Evolutionary conservation across 208 protist genomes (phyloP).

Genomic region (Leishmania amazonensis): DNA sequence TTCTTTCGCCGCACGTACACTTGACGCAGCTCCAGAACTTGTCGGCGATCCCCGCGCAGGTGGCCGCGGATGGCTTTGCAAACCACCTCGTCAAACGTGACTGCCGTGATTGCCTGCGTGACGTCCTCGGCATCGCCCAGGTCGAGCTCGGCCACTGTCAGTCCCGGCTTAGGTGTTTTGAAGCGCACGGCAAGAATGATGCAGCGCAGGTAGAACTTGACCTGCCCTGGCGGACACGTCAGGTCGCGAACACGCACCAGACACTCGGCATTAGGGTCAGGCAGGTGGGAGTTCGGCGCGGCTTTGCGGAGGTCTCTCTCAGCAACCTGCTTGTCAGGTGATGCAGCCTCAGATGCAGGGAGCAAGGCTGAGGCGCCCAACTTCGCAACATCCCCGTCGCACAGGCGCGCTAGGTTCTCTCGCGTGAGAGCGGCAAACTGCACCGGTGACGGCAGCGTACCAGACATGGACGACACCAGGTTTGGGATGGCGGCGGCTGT

Average conservation of each 20-base stretch:
- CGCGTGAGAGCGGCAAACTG: constrained; percentile 27
- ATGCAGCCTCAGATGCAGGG: neutral
- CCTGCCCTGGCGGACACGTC: constrained; percentile 54
- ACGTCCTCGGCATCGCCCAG: constrained; percentile 69
- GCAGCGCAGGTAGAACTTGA: constrained; percentile 70
- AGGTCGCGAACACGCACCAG: constrained; percentile 52
- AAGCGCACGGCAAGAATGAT: constrained; percentile 71
- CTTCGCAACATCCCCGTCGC: constrained; percentile 1
- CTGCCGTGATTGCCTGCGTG: constrained; percentile 66
- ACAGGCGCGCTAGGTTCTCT: constrained; percentile 32
- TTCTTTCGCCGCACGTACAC: constrained; percentile 74
- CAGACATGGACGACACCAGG: neutral
- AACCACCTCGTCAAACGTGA: constrained; percentile 79
- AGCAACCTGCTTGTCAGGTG: neutral
- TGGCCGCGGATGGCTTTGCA: constrained; percentile 66
- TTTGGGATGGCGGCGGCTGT: neutral
- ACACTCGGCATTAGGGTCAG: constrained; percentile 13
- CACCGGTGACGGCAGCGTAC: neutral
- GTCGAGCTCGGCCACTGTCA: constrained; percentile 73
- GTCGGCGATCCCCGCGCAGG: constrained; percentile 66
- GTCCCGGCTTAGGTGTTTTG: constrained; percentile 55
- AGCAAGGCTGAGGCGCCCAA: neutral
- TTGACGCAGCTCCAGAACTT: constrained; percentile 77
- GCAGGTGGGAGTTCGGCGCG: neutral
- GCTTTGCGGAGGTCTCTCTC: neutral